Evolutionary conservation across 108 stramenopile species (phyloP).

Genomic region (Pseudonitzschia multiseries): DNA sequence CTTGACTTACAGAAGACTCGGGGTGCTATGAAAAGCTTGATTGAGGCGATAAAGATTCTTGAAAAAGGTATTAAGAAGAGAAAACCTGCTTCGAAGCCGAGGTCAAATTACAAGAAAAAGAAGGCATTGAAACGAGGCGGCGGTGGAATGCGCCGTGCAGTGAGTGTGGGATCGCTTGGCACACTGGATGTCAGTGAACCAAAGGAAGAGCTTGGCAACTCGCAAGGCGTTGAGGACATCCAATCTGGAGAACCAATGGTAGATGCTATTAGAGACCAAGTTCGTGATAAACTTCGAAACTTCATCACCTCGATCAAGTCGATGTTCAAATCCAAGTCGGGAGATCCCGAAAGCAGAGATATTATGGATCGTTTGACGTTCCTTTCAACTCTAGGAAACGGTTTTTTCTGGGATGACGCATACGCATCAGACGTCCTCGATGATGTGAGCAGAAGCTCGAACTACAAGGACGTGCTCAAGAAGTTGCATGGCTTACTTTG

Average conservation of each 20-base stretch:
- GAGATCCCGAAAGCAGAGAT: slow-evolving; percentile 62
- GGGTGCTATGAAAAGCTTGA: slow-evolving; percentile 53
- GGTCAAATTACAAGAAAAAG: slow-evolving; percentile 31
- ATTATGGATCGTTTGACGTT: slow-evolving; percentile 86
- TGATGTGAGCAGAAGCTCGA: slow-evolving; percentile 67
- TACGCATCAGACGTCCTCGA: slow-evolving; percentile 93
- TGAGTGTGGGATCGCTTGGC: slow-evolving; percentile 63
- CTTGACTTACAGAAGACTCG: slow-evolving; percentile 66
- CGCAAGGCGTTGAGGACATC: neutral
- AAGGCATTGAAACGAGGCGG: slow-evolving; percentile 6
- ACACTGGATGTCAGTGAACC: slow-evolving; percentile 45
- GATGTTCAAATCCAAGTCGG: slow-evolving; percentile 59
- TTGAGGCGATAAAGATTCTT: slow-evolving; percentile 64
- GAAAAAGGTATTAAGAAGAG: slow-evolving; percentile 75
- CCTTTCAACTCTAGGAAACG: slow-evolving; percentile 87
- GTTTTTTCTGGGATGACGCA: slow-evolving; percentile 95
- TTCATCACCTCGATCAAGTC: slow-evolving; percentile 76
- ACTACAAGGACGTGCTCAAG: slow-evolving; percentile 76
- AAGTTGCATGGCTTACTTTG: slow-evolving; percentile 92
- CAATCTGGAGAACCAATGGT: slow-evolving; percentile 39
- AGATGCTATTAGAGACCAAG: slow-evolving; percentile 90
- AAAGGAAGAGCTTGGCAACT: slow-evolving; percentile 5
- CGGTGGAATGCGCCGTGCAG: slow-evolving; percentile 57
- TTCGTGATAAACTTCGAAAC: slow-evolving; percentile 84
- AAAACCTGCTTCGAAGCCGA: slow-evolving; percentile 62